These are phyloP conservation scores for Plasmodium reichenowi DNA, from an alignment of 169 alveolate species.

Conservation along the genomic window DNA sequence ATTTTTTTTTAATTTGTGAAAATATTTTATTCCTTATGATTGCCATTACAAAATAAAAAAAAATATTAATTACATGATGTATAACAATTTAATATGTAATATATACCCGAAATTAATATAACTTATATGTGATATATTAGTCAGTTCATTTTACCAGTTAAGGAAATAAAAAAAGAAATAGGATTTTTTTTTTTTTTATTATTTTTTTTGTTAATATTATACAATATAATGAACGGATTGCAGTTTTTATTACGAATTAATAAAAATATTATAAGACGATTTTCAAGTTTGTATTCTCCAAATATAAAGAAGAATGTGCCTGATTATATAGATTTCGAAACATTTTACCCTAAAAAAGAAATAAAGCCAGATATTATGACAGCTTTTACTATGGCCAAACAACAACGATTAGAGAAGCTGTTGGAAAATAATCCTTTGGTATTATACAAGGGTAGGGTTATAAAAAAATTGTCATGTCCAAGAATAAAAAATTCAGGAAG, in stretches of 20 bases:
- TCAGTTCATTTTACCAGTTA: too few species aligned
- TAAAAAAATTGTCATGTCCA: slow-evolving; percentile 84
- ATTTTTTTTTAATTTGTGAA: too few species aligned
- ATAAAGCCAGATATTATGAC: slow-evolving; percentile 75
- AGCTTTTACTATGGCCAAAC: slow-evolving; percentile 79
- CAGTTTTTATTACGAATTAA: not conserved
- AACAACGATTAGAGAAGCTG: slow-evolving; percentile 69
- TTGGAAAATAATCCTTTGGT: slow-evolving; percentile 38
- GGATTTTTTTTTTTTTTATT: too few species aligned
- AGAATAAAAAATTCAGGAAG: slow-evolving; percentile 89
- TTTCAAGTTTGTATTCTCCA: slow-evolving; percentile 71
- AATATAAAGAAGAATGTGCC: slow-evolving; percentile 86
- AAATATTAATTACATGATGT: too few species aligned
- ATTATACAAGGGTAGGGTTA: slow-evolving; percentile 85
- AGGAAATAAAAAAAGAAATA: too few species aligned
- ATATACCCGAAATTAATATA: too few species aligned
- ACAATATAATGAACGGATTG: slow-evolving; percentile 13
- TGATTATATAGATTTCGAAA: slow-evolving; percentile 86
- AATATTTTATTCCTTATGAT: too few species aligned
- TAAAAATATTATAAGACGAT: slow-evolving; percentile 20
- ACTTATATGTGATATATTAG: too few species aligned
- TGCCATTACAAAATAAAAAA: too few species aligned
- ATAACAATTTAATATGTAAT: too few species aligned
- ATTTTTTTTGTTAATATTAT: too few species aligned
- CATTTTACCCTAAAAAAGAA: slow-evolving; percentile 83